These are phyloP conservation scores for Neurospora tetraspora DNA, from an alignment of 495 filamentous ascomycete species.

Conservation along the genomic window DNA sequence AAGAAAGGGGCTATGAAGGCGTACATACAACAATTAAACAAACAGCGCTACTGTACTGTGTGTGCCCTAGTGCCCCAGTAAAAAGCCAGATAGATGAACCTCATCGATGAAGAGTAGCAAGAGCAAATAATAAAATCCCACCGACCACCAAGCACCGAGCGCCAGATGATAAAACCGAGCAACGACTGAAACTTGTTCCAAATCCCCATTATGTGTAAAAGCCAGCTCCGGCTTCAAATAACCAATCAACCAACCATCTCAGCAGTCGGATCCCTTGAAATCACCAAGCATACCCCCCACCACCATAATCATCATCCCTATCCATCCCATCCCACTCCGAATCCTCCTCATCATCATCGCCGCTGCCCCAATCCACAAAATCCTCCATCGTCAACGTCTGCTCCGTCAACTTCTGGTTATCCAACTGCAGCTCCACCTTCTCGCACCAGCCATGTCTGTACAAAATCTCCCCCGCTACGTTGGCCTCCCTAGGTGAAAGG, in stretches of 20 bases:
- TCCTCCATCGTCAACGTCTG: conserved; percentile 64
- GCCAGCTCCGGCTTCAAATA: neutral
- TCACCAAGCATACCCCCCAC: conserved; percentile 21
- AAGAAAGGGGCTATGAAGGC: no score
- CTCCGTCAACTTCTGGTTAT: conserved; percentile 71
- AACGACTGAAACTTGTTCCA: no score
- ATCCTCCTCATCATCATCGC: conserved; percentile 56
- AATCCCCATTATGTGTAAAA: neutral
- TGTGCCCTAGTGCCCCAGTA: no score
- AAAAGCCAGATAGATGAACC: no score
- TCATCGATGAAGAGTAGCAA: no score
- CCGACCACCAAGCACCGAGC: no score
- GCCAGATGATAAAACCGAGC: neutral
- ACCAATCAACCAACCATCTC: neutral
- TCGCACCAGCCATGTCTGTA: conserved; percentile 70
- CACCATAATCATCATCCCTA: conserved; percentile 35
- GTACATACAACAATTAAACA: no score
- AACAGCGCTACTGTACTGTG: no score
- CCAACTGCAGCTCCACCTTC: conserved; percentile 67
- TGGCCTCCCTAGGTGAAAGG: neutral
- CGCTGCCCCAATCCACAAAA: conserved; percentile 63
- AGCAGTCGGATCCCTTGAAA: no score
- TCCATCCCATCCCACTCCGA: conserved; percentile 56
- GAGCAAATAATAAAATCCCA: no score
- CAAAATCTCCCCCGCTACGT: conserved; percentile 7